Conservation (phyloP, 2,329 filamentous ascomycete species). For the Herpotrichia juniperi region DNA sequence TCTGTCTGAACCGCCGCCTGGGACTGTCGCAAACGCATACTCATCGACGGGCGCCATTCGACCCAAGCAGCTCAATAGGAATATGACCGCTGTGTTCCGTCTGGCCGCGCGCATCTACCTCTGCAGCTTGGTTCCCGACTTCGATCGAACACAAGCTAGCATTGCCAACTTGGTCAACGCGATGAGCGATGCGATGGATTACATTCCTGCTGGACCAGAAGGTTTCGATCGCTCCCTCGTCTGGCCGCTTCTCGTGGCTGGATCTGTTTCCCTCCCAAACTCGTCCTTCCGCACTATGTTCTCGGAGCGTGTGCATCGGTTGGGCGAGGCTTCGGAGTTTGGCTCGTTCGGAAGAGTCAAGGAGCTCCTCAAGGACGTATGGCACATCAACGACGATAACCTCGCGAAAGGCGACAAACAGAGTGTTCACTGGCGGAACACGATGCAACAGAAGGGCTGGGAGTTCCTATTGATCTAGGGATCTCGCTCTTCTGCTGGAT, state of each 20-base stretch:
- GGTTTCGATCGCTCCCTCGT: conserved; percentile 91
- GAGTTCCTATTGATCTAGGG: conserved; percentile 85
- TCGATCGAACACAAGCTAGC: conserved; percentile 74
- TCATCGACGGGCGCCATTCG: conserved; percentile 73
- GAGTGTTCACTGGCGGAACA: conserved; percentile 91
- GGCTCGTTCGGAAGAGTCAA: conserved; percentile 87
- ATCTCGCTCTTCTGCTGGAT: conserved; percentile 35
- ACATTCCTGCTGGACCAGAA: conserved; percentile 78
- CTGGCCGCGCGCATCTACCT: conserved; percentile 93
- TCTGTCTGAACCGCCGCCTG: conserved; percentile 69
- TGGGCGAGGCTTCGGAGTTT: conserved; percentile 78
- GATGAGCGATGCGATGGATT: conserved; percentile 76
- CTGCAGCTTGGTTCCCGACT: conserved; percentile 92
- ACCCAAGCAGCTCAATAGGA: conserved; percentile 82
- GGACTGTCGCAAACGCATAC: conserved; percentile 57
- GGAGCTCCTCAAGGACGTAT: conserved; percentile 80
- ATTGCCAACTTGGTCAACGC: conserved; percentile 79
- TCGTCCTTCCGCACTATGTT: conserved; percentile 82
- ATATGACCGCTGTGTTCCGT: conserved; percentile 90
- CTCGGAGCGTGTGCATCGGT: conserved; percentile 71
- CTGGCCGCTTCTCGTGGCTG: conserved; percentile 91
- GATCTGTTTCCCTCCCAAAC: conserved; percentile 73
- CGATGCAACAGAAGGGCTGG: conserved; percentile 91
- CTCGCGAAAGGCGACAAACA: conserved; percentile 57
- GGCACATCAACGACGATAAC: conserved; percentile 74